A percentile compares a stretch with the other conserved stretches of the same genome.
Conservation (phyloP, 73 alveolate species). For the Urostyla sp. region DNA sequence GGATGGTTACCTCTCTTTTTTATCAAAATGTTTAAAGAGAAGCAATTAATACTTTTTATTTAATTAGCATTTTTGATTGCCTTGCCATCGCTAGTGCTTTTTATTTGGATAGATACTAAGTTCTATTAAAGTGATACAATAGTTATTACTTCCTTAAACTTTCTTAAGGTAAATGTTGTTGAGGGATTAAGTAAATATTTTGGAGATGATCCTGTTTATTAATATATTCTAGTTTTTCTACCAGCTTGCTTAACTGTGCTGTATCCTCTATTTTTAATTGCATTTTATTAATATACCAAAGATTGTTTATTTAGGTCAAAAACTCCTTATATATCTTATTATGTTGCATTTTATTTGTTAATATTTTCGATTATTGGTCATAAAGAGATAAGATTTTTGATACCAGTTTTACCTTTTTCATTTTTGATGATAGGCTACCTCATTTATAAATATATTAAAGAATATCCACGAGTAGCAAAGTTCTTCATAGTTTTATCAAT, state of each 20-base stretch:
- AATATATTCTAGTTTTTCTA: background rate
- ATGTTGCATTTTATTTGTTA: background rate
- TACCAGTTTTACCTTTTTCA: constrained; percentile 48
- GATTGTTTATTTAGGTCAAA: background rate
- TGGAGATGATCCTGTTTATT: constrained; percentile 32
- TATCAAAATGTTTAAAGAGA: constrained; percentile 26
- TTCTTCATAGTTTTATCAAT: background rate
- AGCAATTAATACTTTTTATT: constrained; percentile 3
- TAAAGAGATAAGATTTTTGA: constrained; percentile 57
- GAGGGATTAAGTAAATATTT: constrained; percentile 60
- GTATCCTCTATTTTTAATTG: background rate
- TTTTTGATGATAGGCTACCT: constrained; percentile 26
- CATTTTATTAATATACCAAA: background rate
- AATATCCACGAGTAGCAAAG: background rate
- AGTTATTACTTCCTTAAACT: constrained; percentile 42
- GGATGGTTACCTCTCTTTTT: constrained; percentile 61
- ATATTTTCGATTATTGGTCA: constrained; percentile 53
- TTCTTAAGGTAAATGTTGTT: constrained; percentile 44
- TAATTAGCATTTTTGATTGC: constrained; percentile 36
- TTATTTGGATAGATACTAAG: constrained; percentile 28
- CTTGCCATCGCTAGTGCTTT: constrained; percentile 37
- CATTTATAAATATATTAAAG: background rate
- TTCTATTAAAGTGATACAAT: constrained; percentile 45
- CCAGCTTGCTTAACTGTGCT: constrained; percentile 27
- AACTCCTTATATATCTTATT: constrained; percentile 12